These are phyloP conservation scores for Russula virescens DNA, from an alignment of 768 basidiomycete species.

Conservation along the genomic window DNA sequence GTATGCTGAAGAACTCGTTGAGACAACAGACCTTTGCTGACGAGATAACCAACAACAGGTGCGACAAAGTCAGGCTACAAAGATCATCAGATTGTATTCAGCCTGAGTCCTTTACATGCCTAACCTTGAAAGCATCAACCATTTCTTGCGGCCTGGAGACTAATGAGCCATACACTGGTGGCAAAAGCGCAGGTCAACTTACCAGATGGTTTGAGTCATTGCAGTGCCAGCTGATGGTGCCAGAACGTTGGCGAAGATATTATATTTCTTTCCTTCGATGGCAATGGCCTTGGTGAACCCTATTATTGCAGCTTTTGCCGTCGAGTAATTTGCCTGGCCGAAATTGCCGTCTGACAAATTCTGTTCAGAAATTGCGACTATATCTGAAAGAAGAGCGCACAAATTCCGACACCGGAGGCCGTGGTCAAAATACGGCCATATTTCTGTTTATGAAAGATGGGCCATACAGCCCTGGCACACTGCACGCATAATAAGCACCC, in stretches of 20 bases:
- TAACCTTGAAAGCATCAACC: constrained; percentile 84
- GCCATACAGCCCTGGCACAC: constrained; percentile 95
- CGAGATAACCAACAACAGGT: constrained; percentile 87
- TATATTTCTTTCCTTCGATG: constrained; percentile 87
- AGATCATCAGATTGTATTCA: neutral
- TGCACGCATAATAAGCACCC: constrained; percentile 28
- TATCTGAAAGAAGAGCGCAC: constrained; percentile 42
- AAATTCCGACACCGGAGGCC: constrained; percentile 88
- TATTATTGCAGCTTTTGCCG: constrained; percentile 89
- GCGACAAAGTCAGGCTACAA: constrained; percentile 83
- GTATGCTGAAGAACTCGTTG: neutral
- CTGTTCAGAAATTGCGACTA: neutral
- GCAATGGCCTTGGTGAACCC: constrained; percentile 87
- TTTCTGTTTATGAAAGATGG: constrained; percentile 92
- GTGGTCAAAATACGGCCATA: constrained; percentile 94
- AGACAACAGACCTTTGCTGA: constrained; percentile 50
- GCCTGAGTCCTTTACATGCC: neutral
- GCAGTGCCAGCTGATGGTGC: constrained; percentile 87
- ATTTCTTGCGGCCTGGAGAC: constrained; percentile 64
- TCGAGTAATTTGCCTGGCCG: constrained; percentile 92
- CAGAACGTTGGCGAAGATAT: constrained; percentile 83
- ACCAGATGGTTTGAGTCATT: constrained; percentile 85
- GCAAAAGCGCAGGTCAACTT: constrained; percentile 22
- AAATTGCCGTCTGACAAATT: constrained; percentile 77
- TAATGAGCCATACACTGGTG: neutral